A percentile compares a stretch with the other conserved stretches of the same genome.
phyloP scores from a whole-genome alignment of 768 basidiomycete genomes.

The Boletus subparvulus region DNA sequence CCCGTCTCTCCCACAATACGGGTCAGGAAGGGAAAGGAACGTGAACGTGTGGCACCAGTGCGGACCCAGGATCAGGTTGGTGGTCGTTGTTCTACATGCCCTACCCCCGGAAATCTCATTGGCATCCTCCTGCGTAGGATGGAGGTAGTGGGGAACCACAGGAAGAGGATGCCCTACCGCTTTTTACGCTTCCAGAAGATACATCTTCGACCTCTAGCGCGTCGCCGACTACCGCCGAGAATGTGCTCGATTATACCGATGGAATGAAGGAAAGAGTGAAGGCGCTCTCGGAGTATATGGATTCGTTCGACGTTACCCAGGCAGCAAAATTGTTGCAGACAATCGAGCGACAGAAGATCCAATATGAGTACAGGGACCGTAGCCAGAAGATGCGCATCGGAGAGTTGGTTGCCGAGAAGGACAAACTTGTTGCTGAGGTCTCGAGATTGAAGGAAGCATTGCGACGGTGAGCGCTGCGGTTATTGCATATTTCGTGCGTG shows the following conservation, averaged over 20 bases:
- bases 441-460: constrained; percentile 16
- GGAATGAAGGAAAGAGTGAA: constrained; percentile 25
- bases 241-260: constrained; percentile 24
- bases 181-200: constrained; percentile 17
- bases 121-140: neutral
- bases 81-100: neutral
- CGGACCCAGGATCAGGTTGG: constrained; percentile 14
- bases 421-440: constrained; percentile 16
- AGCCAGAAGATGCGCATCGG: constrained; percentile 24
- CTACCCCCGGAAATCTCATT: neutral
- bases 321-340: constrained; percentile 15
- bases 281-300: constrained; percentile 25
- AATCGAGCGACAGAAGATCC: constrained; percentile 24
- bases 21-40: constrained; percentile 31
- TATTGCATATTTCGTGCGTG: neutral
- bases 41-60: constrained; percentile 6
- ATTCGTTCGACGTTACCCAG: constrained; percentile 25
- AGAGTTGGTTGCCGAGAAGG: constrained; percentile 20
- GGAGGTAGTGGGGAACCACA: neutral
- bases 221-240: constrained; percentile 28
- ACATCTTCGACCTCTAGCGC: constrained; percentile 8
- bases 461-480: constrained; percentile 9
- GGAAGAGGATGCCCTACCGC: constrained; percentile 22
- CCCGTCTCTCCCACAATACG: constrained; percentile 2
- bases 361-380: constrained; percentile 22